These are phyloP conservation scores for Sporothrix sp. DNA, from an alignment of 2,329 filamentous ascomycete genomes.

Conservation along the genomic window DNA sequence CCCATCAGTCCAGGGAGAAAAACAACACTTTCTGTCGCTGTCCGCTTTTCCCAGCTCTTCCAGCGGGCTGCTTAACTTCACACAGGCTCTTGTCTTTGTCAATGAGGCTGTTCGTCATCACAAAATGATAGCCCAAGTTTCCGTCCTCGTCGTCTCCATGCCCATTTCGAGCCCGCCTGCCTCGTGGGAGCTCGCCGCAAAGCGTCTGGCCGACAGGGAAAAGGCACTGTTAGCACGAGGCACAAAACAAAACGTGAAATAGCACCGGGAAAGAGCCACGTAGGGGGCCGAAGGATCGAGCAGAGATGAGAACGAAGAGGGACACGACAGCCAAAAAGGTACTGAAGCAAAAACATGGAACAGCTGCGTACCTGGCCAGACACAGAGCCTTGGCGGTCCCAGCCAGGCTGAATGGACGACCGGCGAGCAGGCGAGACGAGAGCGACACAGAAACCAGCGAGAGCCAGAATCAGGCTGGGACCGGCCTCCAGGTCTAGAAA, in stretches of 20 bases:
- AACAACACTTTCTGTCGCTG: background rate
- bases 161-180: background rate
- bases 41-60: too few relatives aligned
- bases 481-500: slow-evolving; percentile 1
- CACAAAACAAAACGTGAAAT: background rate
- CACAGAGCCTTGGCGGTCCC: slow-evolving; percentile 1
- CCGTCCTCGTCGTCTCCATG: background rate
- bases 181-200: background rate
- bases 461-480: too few relatives aligned
- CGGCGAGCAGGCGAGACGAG: background rate
- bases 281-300: background rate
- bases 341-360: background rate
- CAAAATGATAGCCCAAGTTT: background rate
- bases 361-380: background rate
- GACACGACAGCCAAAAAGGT: background rate
- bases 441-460: too few relatives aligned
- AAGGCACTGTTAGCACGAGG: background rate
- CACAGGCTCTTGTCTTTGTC: background rate
- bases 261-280: slow-evolving; percentile 1
- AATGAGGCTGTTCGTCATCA: slow-evolving; percentile 3
- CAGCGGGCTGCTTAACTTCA: background rate
- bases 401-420: slow-evolving; percentile 1
- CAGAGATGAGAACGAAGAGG: background rate
- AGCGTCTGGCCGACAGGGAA: background rate
- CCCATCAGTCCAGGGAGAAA: background rate